Evolutionary conservation across 2,329 filamentous ascomycete genomes (phyloP), one percentile per base, ranked within the genome.

Genomic region (Fusarium sp.): DNA sequence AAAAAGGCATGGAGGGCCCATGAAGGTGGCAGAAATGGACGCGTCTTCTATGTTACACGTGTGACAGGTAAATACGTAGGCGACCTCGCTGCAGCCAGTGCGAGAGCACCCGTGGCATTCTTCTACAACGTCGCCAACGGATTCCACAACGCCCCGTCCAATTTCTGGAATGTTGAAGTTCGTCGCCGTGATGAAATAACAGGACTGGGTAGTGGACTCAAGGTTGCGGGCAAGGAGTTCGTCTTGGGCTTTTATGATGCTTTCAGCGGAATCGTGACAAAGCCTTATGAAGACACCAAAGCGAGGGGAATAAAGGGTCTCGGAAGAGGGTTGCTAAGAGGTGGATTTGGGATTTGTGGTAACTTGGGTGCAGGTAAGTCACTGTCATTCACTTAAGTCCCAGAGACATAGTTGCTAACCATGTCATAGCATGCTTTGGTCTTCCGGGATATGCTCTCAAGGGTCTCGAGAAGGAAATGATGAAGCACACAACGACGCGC

Each of bases 71-170:
- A 89, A 64, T 88, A 89, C 5, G 84, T 89, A 16, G 84, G 85
- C n/a, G 86, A 88, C 18, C 88, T 93, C 23, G 86, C 91, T 12
- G 88, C 87, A 42, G 89, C 90, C 28, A 85, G 89, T 1, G 82
- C 93, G 54, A 90, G 89, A 69, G 88, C 90, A 0, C 92, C 92
- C 0, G 88, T 93, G 78, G 90, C 93, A 65, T 88, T 94, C 60
- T 90, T 91, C 15, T 82, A 94, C 60, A 91, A 90, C 33, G 81
- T 94, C 40, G 89, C 92, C 3, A 91, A 91, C 78, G 92, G 92
- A 0, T 93, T 94, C 72, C 92, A 93, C 78, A 94, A 94, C 74
- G 90, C 89, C 4, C 92, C 92, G 0, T 91, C 90, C 54, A 83
- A 94, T 6, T 93, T 78, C 10, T 76, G 93, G 16, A 91, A 89